Conservation (phyloP, 208 protist species). For the Wallacemonas collosoma region DNA sequence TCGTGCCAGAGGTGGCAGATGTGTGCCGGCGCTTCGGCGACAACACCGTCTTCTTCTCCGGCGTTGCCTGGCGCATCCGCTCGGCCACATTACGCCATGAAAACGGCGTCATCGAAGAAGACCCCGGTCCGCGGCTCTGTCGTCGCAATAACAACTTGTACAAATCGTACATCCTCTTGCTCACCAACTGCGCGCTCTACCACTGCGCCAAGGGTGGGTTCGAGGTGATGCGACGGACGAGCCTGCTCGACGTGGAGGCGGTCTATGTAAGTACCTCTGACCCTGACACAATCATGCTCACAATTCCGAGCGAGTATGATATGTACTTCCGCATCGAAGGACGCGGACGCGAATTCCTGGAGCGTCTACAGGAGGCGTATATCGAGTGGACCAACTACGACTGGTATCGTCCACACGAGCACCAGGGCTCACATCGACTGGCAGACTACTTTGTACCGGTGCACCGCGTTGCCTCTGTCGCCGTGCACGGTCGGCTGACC, state of each 20-base stretch:
- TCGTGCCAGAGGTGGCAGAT: conserved; percentile 55
- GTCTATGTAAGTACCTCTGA: conserved; percentile 41
- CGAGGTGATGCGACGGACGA: conserved; percentile 54
- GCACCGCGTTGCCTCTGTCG: conserved; percentile 28
- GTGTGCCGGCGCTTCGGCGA: conserved; percentile 63
- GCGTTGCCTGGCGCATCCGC: conserved; percentile 64
- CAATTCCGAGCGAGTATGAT: conserved; percentile 62
- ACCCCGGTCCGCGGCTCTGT: conserved; percentile 36
- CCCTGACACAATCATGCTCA: conserved; percentile 58
- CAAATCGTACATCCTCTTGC: conserved; percentile 56
- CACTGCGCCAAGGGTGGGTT: conserved; percentile 56
- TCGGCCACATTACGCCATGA: conserved; percentile 43
- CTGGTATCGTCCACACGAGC: conserved; percentile 41
- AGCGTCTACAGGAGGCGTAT: conserved; percentile 59
- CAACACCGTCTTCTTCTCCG: conserved; percentile 76
- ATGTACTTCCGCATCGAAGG: conserved; percentile 60
- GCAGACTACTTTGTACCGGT: conserved; percentile 42
- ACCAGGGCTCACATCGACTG: conserved; percentile 23
- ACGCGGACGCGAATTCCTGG: conserved; percentile 55
- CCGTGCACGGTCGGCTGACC: conserved; percentile 33
- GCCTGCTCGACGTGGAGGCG: conserved; percentile 43
- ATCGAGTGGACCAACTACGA: conserved; percentile 55
- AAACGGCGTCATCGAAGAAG: conserved; percentile 22
- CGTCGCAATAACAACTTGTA: conserved; percentile 48
- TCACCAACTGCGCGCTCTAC: conserved; percentile 77